Percentiles rank a stretch among this genome's conserved stretches.
Conservation (phyloP, 2,329 filamentous ascomycete species). For the Aspergillus neotritici region DNA sequence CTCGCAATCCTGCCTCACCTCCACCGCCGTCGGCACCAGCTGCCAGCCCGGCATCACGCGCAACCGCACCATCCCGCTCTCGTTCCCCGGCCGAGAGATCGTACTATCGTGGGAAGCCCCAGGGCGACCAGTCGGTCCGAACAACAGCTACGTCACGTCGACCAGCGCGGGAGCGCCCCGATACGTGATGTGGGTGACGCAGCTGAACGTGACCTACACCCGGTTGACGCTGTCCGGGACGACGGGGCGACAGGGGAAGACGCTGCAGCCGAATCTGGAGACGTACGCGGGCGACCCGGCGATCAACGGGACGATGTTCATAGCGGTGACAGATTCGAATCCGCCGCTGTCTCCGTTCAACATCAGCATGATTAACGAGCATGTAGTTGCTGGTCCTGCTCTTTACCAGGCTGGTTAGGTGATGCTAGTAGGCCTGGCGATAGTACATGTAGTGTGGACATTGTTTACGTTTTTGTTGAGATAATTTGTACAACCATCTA, state of each 20-base stretch:
- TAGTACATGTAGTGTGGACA: background rate
- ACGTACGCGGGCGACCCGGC: constrained; percentile 64
- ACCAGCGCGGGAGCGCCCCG: constrained; percentile 52
- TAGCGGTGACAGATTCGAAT: constrained; percentile 67
- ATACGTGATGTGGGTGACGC: constrained; percentile 70
- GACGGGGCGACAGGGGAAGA: constrained; percentile 52
- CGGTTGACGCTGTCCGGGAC: constrained; percentile 50
- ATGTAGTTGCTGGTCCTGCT: constrained; percentile 64
- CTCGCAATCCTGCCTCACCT: constrained; percentile 53
- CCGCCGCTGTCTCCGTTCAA: constrained; percentile 71
- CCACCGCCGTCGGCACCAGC: constrained; percentile 43
- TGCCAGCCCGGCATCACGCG: constrained; percentile 61
- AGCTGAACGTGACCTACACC: constrained; percentile 70
- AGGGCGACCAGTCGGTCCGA: constrained; percentile 65
- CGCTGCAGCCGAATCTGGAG: constrained; percentile 65
- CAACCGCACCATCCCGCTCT: constrained; percentile 66
- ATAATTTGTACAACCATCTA: background rate
- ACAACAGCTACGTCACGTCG: constrained; percentile 72
- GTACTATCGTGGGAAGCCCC: constrained; percentile 68
- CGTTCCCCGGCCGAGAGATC: constrained; percentile 67
- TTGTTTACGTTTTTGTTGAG: background rate
- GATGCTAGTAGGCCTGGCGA: background rate
- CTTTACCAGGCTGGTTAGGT: constrained; percentile 71
- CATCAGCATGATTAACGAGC: constrained; percentile 65
- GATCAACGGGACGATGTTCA: constrained; percentile 73